Evolutionary conservation across 2,329 filamentous ascomycete genomes (phyloP), one percentile per base, ranked within the genome.

Genomic region (Ilyonectria sp.): DNA sequence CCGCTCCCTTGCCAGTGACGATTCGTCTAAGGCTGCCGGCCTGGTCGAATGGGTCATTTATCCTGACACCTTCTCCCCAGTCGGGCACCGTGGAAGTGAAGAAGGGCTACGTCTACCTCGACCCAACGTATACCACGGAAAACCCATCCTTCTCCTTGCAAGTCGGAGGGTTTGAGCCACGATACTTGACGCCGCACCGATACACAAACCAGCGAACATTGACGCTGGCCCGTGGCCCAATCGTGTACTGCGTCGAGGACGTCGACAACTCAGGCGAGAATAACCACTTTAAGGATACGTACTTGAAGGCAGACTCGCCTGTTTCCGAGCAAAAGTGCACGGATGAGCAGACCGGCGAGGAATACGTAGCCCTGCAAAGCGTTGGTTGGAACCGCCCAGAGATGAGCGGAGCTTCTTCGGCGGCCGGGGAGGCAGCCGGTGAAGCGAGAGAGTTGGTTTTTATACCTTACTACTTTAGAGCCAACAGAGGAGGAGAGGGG

Each of bases 231-330:
- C 82, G 88, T 4, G 89, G 89, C 0, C 89, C 89, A 0, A 73
- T 91, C 6, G 79, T 91, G 6, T 91, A 91, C 75, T 91, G 88
- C 65, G 82, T 87, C 4, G 89, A 91, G 72, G 89, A 91, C 62
- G 72, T 82, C 7, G 88, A 91, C 71, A 89, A 90, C 63, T 40
- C 78, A 1, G 89, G 86, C 86, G 87, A 86, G 57, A 71, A 79
- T 1, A 83, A 89, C 70, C 87, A 90, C 74, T 89, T 89, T 80
- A 87, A 84, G 71, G 79, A 82, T 62, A 69, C 82, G 6, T 50
- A 64, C 11, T 23, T 68, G 11, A 56, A 49, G 33, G 26, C 31
- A 13, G 46, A 59, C 37, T 63, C 58, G 17, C 29, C 44, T 4
- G 46, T 69, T 4, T 29, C 23, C 5, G 64, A 73, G 26, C 53